These are phyloP conservation scores for Lonicera japonica DNA, from an alignment of 129 eudicot species.

Conservation along the genomic window DNA sequence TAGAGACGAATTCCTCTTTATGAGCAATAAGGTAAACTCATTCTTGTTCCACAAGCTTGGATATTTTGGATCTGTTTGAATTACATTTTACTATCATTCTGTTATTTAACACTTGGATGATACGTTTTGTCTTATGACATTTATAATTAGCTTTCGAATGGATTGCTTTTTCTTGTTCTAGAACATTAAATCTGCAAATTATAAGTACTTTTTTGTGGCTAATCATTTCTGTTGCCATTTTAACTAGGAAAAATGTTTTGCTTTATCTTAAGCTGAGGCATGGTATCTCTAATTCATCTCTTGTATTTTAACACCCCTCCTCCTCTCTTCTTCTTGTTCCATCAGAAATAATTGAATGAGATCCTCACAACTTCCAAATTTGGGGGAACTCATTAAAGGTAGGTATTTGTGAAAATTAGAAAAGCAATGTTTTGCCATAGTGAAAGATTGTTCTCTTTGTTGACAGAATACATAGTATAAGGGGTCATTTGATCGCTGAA, in stretches of 20 bases:
- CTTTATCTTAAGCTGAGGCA: too few species aligned
- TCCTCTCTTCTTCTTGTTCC: not conserved
- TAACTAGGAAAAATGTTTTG: not conserved
- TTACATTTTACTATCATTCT: not conserved
- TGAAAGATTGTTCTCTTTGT: not conserved
- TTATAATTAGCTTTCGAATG: not conserved
- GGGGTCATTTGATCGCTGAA: too few species aligned
- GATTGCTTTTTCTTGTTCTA: not conserved
- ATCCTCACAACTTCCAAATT: too few species aligned
- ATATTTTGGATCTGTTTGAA: not conserved
- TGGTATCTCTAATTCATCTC: not conserved
- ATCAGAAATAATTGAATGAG: not conserved
- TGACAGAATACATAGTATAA: too few species aligned
- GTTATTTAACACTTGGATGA: not conserved
- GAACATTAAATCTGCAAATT: not conserved
- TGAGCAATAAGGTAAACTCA: conserved; percentile 68
- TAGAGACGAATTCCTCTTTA: conserved; percentile 80
- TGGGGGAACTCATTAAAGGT: not conserved
- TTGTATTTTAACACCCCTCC: not conserved
- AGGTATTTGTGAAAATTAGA: not conserved
- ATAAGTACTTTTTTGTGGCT: not conserved
- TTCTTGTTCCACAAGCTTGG: conserved; percentile 7
- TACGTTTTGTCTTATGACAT: not conserved
- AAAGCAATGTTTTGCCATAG: not conserved
- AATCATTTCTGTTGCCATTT: not conserved